Evolutionary conservation across 192 early-diverging fungal genomes (phyloP), one percentile per base, ranked within the genome.

Genomic region (Thamnidium elegans): DNA sequence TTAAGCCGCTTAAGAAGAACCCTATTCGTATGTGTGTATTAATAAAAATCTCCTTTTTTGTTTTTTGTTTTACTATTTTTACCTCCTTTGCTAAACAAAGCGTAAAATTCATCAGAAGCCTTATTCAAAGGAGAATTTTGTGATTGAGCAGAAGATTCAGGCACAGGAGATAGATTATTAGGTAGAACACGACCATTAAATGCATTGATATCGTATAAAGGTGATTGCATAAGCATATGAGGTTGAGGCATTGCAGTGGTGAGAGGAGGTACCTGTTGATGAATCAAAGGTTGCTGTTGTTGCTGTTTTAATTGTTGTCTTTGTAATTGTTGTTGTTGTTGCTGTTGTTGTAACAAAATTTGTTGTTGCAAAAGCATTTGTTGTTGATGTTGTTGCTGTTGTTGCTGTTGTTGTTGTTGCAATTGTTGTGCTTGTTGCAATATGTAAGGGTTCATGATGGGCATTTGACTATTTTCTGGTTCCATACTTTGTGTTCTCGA

Each of bases 401-500:
- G 34, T 20, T 17, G 19, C 0, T 54, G 63, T 17, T 43, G 42
- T 7, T 36, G 32, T n/a, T 69, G 60, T 4, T 62, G 52, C 1
- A 42, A 21, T 20, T 21, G 39, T 45, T 42, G 39, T 20, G 13
- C 21, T 45, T 54, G 52, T n/a, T 20, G 31, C 26, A 56, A 56
- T 34, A 56, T 39, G 19, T 56, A 56, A 19, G 54, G 54, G 7
- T 68, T 39, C 36, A 39, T 39, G 36, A 39, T 39, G 5, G 36
- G 36, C 30, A 26, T 36, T 7, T 50, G 55, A 30, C 39, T 14
- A 10, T 43, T 17, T 50, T 54, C 19, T 51, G 63, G 63, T 14
- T 71, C 47, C 7, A 48, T 45, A 47, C 63, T 32, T 36, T 64
- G 34, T 44, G 46, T 23, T 54, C 63, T 44, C 36, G 55, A 21